A percentile compares a stretch with the other conserved stretches of the same genome.
Conservation (phyloP, 2,329 filamentous ascomycete genomes). For the Drechmeria coniospora region DNA sequence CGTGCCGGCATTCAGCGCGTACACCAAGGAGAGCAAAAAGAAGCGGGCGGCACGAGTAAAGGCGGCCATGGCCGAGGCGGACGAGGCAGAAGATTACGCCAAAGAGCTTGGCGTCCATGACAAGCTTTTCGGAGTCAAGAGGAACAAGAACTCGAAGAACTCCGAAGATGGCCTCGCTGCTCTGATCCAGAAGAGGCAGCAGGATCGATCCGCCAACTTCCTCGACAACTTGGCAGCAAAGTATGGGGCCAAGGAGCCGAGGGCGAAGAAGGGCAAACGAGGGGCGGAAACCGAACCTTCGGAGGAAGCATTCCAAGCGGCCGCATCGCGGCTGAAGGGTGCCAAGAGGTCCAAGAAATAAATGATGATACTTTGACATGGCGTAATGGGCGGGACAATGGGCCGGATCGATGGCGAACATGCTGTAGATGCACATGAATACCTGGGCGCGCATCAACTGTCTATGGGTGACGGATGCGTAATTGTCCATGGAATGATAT, state of each 20-base stretch:
- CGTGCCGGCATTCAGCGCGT: conserved; percentile 51
- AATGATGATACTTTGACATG: too few relatives aligned
- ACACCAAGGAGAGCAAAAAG: conserved; percentile 57
- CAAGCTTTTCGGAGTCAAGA: conserved; percentile 43
- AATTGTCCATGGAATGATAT: too few relatives aligned
- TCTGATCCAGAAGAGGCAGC: conserved; percentile 58
- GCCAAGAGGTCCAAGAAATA: conserved; percentile 8
- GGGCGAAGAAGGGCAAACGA: conserved; percentile 38
- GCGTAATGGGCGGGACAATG: too few relatives aligned
- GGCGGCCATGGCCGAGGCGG: conserved; percentile 49
- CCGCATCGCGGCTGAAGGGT: conserved; percentile 30
- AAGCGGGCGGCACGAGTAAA: conserved; percentile 43
- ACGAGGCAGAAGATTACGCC: conserved; percentile 59
- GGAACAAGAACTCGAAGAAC: conserved; percentile 27
- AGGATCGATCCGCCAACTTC: conserved; percentile 44
- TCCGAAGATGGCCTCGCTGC: conserved; percentile 49
- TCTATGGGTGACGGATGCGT: too few relatives aligned
- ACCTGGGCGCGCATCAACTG: too few relatives aligned
- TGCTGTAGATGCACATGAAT: too few relatives aligned
- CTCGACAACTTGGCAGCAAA: conserved; percentile 64
- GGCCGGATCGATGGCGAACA: too few relatives aligned
- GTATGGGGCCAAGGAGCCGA: conserved; percentile 37
- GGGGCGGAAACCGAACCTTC: conserved; percentile 47
- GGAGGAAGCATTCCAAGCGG: conserved; percentile 45
- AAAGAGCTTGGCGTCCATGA: conserved; percentile 62